phyloP scores from a whole-genome alignment of 2,329 filamentous ascomycete genomes.

The Trichophyton simii region DNA sequence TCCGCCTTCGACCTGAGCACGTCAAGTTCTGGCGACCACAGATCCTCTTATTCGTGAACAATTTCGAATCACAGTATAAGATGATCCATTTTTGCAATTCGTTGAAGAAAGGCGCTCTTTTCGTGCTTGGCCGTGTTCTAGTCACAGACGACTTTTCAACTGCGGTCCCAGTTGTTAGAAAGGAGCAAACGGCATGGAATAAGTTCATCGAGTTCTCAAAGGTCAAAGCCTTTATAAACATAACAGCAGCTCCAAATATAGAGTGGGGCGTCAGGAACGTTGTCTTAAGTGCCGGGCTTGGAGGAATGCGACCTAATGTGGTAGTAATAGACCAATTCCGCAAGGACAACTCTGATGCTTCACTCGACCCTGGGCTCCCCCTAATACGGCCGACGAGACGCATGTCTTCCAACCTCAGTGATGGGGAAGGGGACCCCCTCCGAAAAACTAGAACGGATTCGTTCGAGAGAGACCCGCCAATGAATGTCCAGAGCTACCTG shows the following conservation, averaged over 20 bases:
- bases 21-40: constrained; percentile 91
- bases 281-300: constrained; percentile 66
- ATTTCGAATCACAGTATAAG: constrained; percentile 67
- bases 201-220: constrained; percentile 76
- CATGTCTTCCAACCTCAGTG: constrained; percentile 14
- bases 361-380: neutral
- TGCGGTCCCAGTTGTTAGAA: constrained; percentile 66
- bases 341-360: neutral
- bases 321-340: constrained; percentile 68
- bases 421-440: neutral
- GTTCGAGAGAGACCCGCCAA: constrained; percentile 5
- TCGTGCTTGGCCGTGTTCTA: constrained; percentile 77
- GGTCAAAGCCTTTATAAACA: constrained; percentile 81
- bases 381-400: constrained; percentile 5
- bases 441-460: neutral
- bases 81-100: constrained; percentile 87
- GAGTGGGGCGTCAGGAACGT: constrained; percentile 79
- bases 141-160: constrained; percentile 69
- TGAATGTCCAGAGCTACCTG: constrained; percentile 57
- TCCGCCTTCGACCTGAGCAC: constrained; percentile 73
- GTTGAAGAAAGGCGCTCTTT: constrained; percentile 73
- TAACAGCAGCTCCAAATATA: constrained; percentile 67
- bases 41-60: constrained; percentile 70
- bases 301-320: constrained; percentile 82
- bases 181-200: constrained; percentile 71